These are phyloP conservation scores for Chlorella ohadii DNA, from an alignment of 139 green algal species.

Conservation along the genomic window DNA sequence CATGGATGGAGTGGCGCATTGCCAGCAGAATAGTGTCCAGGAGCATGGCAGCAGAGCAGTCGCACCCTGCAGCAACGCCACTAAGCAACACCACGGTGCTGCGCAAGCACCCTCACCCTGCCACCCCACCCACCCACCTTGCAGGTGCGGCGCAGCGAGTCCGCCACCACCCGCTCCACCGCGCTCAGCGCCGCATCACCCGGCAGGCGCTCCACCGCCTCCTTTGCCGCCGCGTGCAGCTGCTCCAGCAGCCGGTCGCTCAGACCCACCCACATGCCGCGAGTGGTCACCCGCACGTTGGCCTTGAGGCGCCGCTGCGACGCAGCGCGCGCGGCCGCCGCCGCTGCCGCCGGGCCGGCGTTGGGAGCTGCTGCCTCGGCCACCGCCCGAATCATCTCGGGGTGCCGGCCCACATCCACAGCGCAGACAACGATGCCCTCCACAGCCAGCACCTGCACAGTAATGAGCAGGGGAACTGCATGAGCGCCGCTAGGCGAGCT, in stretches of 20 bases:
- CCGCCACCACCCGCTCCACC: constrained; percentile 82
- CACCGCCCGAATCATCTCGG: neutral
- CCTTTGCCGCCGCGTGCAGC: constrained; percentile 63
- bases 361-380: constrained; percentile 1
- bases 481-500: no score
- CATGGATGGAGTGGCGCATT: no score
- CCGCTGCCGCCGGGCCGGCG: constrained; percentile 7
- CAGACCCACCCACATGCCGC: constrained; percentile 92
- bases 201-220: constrained; percentile 51
- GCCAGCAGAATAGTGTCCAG: no score
- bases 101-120: no score
- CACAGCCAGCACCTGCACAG: constrained; percentile 63
- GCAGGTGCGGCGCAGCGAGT: constrained; percentile 65
- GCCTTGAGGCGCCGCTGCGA: constrained; percentile 41
- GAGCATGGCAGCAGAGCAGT: no score
- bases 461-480: no score
- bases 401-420: constrained; percentile 76
- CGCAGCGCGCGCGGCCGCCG: neutral
- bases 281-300: constrained; percentile 81
- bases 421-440: constrained; percentile 93
- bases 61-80: no score
- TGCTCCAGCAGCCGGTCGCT: constrained; percentile 75
- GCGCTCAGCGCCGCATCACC: constrained; percentile 60
- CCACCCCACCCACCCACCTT: neutral
- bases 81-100: no score